phyloP scores from a whole-genome alignment of 2,329 filamentous ascomycete genomes.

The Aureobasidium sp. region DNA sequence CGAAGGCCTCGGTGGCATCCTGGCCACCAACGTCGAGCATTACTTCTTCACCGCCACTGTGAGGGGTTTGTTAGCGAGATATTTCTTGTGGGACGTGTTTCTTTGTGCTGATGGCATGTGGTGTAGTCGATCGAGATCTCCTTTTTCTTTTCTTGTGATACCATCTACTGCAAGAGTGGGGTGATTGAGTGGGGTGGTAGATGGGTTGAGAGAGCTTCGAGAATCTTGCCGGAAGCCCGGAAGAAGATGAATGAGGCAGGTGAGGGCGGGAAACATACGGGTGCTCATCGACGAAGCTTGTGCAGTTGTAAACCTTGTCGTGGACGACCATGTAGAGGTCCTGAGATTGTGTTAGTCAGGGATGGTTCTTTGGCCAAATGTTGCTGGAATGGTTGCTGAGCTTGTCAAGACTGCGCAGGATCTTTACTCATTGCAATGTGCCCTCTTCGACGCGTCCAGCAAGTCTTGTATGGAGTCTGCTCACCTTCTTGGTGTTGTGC shows the following conservation, averaged over 20 bases:
- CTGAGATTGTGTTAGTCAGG: slow-evolving; percentile 22
- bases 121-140: background rate
- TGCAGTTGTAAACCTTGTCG: slow-evolving; percentile 90
- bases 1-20: slow-evolving; percentile 95
- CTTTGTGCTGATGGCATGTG: background rate
- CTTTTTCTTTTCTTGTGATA: background rate
- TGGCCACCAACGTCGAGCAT: slow-evolving; percentile 92
- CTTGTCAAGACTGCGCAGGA: background rate
- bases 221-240: background rate
- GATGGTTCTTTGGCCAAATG: background rate
- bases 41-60: slow-evolving; percentile 94
- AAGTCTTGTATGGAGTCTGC: background rate
- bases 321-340: slow-evolving; percentile 87
- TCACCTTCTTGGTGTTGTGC: slow-evolving; percentile 76
- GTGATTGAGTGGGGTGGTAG: background rate
- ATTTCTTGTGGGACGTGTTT: background rate
- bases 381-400: background rate
- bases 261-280: slow-evolving; percentile 53
- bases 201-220: background rate
- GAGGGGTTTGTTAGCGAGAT: slow-evolving; percentile 5
- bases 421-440: background rate
- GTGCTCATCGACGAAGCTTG: slow-evolving; percentile 93
- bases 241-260: slow-evolving; percentile 1
- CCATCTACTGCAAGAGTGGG: slow-evolving; percentile 14
- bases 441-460: background rate